A percentile compares a stretch with the other conserved stretches of the same genome.
Evolutionary conservation across 2,329 filamentous ascomycete species (phyloP).

Genomic region (Botrytis porri): DNA sequence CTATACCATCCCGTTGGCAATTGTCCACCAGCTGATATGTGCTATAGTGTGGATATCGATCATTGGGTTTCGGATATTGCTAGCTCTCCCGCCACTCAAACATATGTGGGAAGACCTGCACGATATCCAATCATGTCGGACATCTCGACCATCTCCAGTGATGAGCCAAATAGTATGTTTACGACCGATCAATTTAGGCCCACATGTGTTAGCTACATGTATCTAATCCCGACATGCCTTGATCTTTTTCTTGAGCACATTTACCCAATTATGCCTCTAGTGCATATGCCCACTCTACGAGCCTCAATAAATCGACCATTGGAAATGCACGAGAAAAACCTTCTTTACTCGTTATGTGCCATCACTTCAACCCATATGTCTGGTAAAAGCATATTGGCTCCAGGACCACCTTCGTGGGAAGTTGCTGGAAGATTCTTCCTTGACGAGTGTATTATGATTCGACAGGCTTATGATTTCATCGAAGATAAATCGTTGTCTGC

Average conservation of each 20-base stretch:
- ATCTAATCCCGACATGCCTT: conserved; percentile 52
- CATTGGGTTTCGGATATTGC: conserved; percentile 30
- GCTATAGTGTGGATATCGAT: conserved; percentile 27
- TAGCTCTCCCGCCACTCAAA: conserved; percentile 26
- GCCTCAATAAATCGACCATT: conserved; percentile 46
- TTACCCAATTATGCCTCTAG: conserved; percentile 61
- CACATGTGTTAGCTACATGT: conserved; percentile 48
- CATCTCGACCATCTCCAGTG: conserved; percentile 39
- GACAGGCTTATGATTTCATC: conserved; percentile 56
- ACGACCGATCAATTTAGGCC: conserved; percentile 44
- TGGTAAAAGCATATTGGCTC: conserved; percentile 43
- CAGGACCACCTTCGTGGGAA: conserved; percentile 45
- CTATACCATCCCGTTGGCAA: not conserved
- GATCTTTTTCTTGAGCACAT: conserved; percentile 61
- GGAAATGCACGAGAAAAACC: conserved; percentile 43
- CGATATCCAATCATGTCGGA: conserved; percentile 36
- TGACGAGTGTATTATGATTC: conserved; percentile 55
- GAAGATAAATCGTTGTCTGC: conserved; percentile 53
- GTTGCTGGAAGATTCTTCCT: conserved; percentile 54
- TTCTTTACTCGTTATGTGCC: conserved; percentile 56
- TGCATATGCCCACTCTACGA: conserved; percentile 55
- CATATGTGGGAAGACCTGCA: conserved; percentile 20
- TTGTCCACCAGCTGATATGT: not conserved
- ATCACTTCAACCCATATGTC: conserved; percentile 52
- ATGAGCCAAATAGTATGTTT: conserved; percentile 40